Base-by-base conservation (phyloP, 2,329 filamentous ascomycete species). In the Fusarium sp. region DNA sequence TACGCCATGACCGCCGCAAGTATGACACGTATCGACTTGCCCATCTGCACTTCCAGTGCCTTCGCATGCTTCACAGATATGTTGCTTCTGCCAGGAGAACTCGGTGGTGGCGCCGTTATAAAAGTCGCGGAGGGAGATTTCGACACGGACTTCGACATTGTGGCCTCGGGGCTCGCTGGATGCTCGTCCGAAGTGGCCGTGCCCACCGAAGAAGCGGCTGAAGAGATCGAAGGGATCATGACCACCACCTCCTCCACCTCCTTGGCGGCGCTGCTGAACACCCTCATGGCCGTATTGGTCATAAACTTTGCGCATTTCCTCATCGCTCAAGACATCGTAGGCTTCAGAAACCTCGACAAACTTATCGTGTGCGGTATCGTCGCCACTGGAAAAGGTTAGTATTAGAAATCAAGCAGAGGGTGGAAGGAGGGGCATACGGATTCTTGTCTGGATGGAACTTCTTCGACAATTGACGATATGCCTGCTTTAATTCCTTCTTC, bases 401-500 rank as follows among this genome's bases (percentile, higher is more conserved):
- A 41, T 53, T 41, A 18, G 42, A 38, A 51, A 39, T 54, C 44
- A 51, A 33, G 35, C 18, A 22, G 30, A 24, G 30, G 47, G 18
- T 20, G n/a, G 16, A 50, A 62, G 56, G 70, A 64, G 63, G 57
- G 48, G 85, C 92, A 78, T 89, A 96, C 92, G 95, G 95, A 78
- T 98, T 98, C 89, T 99, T 99, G 83, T 99, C 96, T 7, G 96
- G 96, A 80, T 99, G 96, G 82, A 89, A 98, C 82, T 97, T 97
- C 83, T 98, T 98, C 85, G 93, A 97, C 16, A 99, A 87, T 68
- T 91, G 91, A 68, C 95, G 91, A 83, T 99, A 99, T 28, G 96
- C 95, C 50, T 93, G 93, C 83, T 99, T 99, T 81, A 99, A 92
- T 78, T 98, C 92, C 78, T 91, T 91, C 60, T 97, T 95, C 51